Evolutionary conservation across 2,329 filamentous ascomycete species (phyloP), one percentile per base, ranked within the genome.

Genomic region (Lasiodiplodia theobromae): DNA sequence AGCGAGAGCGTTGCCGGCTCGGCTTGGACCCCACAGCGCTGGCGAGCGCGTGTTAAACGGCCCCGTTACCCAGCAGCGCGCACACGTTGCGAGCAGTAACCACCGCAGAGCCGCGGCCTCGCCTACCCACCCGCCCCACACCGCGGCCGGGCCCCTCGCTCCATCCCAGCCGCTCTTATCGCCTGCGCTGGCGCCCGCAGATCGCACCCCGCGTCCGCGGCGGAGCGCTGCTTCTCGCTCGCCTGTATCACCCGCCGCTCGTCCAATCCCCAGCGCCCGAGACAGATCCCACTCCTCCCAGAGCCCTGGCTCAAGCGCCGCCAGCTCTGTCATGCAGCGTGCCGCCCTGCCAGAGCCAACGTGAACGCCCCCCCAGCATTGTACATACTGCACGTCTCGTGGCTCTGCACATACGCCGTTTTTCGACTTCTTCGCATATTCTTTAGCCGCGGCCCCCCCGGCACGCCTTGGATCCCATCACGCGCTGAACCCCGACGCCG

Each of bases 371-470:
- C 31, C 49, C 31, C 25, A 60, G 14, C 66, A 60, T 44, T 68
- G 66, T 68, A 68, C 66, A 68, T 68, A 68, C 54, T 60, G 54
- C 54, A 62, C 66, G 40, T 68, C 49, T 68, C 66, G 56, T 62
- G 66, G 54, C 66, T 52, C 66, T 68, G 66, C 66, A 68, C 66
- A 68, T 68, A 68, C 54, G 56, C 66, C 56, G 54, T 67, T 68
- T 52, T 68, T 62, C 60, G 56, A 68, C 66, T 67, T 67, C 65
- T 67, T 67, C 65, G 53, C 65, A 57, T 67, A 58, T 60, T 68
- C 56, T 68, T 60, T 62, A 68, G 54, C 66, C 31, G 56, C 56
- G 16, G n/a, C 25, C n/a, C 21, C 40, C n/a, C 44, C 37, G 23
- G 12, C 57, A 4, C 21, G 10, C 40, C 21, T 31, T 18, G 14